These are phyloP conservation scores for Eimeria maxima DNA, from an alignment of 169 alveolate genomes.

Conservation along the genomic window DNA sequence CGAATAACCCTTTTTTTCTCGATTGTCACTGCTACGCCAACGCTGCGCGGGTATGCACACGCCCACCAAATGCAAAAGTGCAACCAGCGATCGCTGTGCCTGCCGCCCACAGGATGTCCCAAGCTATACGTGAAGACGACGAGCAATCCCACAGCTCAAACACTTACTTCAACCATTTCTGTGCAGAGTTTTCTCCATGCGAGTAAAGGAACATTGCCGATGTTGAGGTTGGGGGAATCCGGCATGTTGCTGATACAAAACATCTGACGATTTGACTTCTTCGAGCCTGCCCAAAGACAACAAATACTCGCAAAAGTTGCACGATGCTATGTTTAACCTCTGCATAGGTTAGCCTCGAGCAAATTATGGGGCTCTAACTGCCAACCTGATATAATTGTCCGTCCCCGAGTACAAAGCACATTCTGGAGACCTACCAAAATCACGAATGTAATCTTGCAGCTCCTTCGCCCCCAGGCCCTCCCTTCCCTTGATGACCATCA, in stretches of 20 bases:
- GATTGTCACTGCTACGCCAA: slow-evolving; percentile 86
- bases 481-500: slow-evolving; percentile 87
- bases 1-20: slow-evolving; percentile 88
- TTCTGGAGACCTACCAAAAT: slow-evolving; percentile 12
- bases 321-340: not conserved
- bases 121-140: slow-evolving; percentile 84
- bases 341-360: not conserved
- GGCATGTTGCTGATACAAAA: slow-evolving; percentile 90
- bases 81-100: not conserved
- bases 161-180: slow-evolving; percentile 86
- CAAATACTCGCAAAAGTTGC: not conserved
- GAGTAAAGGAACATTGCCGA: slow-evolving; percentile 89
- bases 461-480: slow-evolving; percentile 88
- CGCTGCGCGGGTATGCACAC: slow-evolving; percentile 65
- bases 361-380: not conserved
- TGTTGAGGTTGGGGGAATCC: slow-evolving; percentile 87
- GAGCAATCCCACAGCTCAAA: slow-evolving; percentile 7
- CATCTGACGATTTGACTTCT: slow-evolving; percentile 83
- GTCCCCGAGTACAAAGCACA: not conserved
- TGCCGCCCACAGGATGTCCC: slow-evolving; percentile 13
- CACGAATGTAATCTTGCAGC: slow-evolving; percentile 78
- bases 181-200: slow-evolving; percentile 90
- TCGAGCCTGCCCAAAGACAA: slow-evolving; percentile 39
- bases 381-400: not conserved
- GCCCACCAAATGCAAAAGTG: not conserved